A percentile compares a stretch with the other conserved stretches of the same genome.
phyloP scores from a whole-genome alignment of 257 asterid genomes.

The Vinca minor region DNA sequence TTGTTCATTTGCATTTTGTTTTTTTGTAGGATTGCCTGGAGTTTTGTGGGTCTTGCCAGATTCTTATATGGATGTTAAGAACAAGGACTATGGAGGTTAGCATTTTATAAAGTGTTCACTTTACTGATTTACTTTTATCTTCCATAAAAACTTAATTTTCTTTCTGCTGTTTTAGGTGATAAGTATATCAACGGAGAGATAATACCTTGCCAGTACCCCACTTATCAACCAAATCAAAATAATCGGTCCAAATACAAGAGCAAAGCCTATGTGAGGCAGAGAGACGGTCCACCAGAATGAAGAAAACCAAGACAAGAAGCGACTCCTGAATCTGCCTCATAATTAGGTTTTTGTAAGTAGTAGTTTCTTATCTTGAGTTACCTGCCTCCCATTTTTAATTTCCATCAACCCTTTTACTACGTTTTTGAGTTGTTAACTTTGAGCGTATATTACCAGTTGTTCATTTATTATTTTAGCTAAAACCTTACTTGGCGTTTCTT shows the following conservation, averaged over 20 bases:
- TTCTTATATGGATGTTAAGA: conserved; percentile 93
- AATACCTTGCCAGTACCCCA: conserved; percentile 86
- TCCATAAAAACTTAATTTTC: background rate
- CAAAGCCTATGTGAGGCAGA: conserved; percentile 88
- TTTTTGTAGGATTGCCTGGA: conserved; percentile 80
- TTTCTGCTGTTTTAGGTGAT: conserved; percentile 46
- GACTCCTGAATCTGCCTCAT: conserved; percentile 51
- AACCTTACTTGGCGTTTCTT: conserved; percentile 11
- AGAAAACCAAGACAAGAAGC: conserved; percentile 58
- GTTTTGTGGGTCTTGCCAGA: conserved; percentile 97
- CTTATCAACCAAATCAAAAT: conserved; percentile 82
- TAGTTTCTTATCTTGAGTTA: conserved; percentile 7
- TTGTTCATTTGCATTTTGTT: background rate
- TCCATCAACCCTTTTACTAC: too few relatives aligned
- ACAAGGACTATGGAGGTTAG: conserved; percentile 97
- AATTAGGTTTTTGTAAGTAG: conserved; percentile 14
- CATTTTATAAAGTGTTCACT: background rate
- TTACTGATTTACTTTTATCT: background rate
- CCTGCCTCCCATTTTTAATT: too few relatives aligned
- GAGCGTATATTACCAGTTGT: background rate
- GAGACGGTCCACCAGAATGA: conserved; percentile 89
- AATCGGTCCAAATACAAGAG: conserved; percentile 61
- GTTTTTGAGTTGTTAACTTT: too few relatives aligned
- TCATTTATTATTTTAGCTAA: background rate
- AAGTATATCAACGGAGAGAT: conserved; percentile 92